Percentiles rank a stretch among this genome's conserved stretches.
Conservation (phyloP, 169 alveolate species). For the Miamiensis avidus region DNA sequence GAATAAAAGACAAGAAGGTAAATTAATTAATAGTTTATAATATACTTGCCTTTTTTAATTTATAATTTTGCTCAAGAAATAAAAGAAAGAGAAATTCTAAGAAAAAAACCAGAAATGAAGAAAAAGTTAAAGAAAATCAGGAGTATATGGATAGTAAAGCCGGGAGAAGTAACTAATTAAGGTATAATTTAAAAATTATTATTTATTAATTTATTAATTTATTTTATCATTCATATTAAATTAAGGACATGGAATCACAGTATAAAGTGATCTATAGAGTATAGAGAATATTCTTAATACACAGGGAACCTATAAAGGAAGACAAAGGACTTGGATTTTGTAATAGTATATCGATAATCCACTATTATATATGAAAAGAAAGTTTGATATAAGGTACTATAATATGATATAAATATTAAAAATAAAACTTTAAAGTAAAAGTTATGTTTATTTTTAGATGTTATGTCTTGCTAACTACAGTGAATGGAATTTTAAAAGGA, state of each 20-base stretch:
- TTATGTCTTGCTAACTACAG: background rate
- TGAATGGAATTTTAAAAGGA: slow-evolving; percentile 50
- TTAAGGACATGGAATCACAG: slow-evolving; percentile 52
- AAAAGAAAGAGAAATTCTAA: background rate
- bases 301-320: slow-evolving; percentile 38
- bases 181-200: background rate
- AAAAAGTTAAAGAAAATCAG: background rate
- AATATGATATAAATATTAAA: slow-evolving; percentile 47
- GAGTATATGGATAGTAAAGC: slow-evolving; percentile 58
- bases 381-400: slow-evolving; percentile 72
- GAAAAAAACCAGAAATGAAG: background rate
- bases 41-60: no score
- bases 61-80: background rate
- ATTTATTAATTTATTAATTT: background rate
- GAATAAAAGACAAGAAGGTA: slow-evolving; percentile 23
- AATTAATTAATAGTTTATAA: no score
- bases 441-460: background rate
- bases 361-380: slow-evolving; percentile 65
- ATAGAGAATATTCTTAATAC: slow-evolving; percentile 32
- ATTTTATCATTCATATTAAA: no score
- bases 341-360: slow-evolving; percentile 74
- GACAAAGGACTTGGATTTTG: slow-evolving; percentile 47
- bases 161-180: slow-evolving; percentile 56
- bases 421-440: background rate
- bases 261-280: slow-evolving; percentile 15